A percentile compares a stretch with the other conserved stretches of the same genome.
Conservation (phyloP, 345 rosid species). For the Gossypium longicalyx region DNA sequence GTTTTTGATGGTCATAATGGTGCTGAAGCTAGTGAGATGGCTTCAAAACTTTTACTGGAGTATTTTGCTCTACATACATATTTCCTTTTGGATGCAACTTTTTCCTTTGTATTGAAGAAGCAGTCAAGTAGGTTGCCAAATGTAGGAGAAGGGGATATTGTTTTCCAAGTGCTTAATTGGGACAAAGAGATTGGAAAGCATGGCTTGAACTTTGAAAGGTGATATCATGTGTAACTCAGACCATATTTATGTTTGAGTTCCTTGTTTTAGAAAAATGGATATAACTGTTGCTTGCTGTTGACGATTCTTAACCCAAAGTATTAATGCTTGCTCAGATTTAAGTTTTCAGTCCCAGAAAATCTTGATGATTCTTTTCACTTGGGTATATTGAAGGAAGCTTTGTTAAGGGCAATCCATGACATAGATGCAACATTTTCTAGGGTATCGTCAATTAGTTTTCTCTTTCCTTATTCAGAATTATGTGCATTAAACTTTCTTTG, state of each 20-base stretch:
- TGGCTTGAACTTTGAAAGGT: conserved; percentile 54
- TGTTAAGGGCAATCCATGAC: conserved; percentile 82
- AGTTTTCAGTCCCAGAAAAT: conserved; percentile 39
- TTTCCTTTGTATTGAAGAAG: conserved; percentile 47
- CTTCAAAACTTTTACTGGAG: conserved; percentile 75
- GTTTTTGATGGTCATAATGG: conserved; percentile 95
- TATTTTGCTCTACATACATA: conserved; percentile 84
- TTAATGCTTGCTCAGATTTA: conserved; percentile 44
- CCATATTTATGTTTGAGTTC: background rate
- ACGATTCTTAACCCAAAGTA: conserved; percentile 3
- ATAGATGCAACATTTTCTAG: conserved; percentile 76
- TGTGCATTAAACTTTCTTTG: background rate
- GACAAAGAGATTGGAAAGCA: conserved; percentile 40
- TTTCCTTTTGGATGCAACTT: conserved; percentile 83
- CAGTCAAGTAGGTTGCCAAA: conserved; percentile 41
- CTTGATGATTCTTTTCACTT: conserved; percentile 58
- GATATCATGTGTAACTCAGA: conserved; percentile 9
- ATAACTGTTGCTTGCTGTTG: background rate
- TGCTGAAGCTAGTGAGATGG: conserved; percentile 98
- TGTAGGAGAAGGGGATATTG: conserved; percentile 39
- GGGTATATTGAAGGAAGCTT: conserved; percentile 79
- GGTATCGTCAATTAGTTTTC: conserved; percentile 33
- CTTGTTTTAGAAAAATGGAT: background rate
- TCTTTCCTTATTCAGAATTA: background rate
- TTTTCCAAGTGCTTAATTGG: conserved; percentile 43